These are phyloP conservation scores for Aleurites moluccanus DNA, from an alignment of 441 rosid species.

Conservation along the genomic window DNA sequence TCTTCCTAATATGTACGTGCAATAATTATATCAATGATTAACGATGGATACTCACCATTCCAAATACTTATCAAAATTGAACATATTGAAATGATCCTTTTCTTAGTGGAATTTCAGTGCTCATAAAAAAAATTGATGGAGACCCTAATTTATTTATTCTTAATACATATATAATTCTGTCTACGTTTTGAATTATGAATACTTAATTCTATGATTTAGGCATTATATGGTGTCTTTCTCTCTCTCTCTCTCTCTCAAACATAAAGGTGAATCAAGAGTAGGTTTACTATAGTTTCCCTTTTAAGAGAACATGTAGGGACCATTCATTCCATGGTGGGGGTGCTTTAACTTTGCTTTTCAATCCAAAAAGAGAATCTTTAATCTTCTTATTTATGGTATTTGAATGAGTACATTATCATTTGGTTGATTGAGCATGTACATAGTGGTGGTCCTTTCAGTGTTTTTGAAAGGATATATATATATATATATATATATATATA, in stretches of 20 bases:
- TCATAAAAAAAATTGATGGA: slow-evolving; percentile 27
- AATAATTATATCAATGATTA: slow-evolving; percentile 32
- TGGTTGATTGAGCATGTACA: slow-evolving; percentile 17
- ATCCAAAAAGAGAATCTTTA: slow-evolving; percentile 36
- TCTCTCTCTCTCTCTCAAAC: slow-evolving; percentile 19
- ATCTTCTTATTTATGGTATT: slow-evolving; percentile 26
- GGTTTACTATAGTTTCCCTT: slow-evolving; percentile 5
- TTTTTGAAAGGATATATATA: not conserved
- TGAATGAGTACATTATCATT: slow-evolving; percentile 18
- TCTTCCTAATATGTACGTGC: slow-evolving; percentile 4
- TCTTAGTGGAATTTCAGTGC: slow-evolving; percentile 34
- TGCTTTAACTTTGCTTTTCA: slow-evolving; percentile 38
- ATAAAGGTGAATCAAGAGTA: not conserved
- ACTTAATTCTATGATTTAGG: slow-evolving; percentile 19
- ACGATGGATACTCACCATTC: slow-evolving; percentile 20
- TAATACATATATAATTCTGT: not conserved
- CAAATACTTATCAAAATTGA: slow-evolving; percentile 1
- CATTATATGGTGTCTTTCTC: slow-evolving; percentile 24
- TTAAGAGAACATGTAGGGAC: slow-evolving; percentile 17
- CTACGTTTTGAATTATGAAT: not conserved
- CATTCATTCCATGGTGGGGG: slow-evolving; percentile 21
- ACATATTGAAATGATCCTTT: not conserved
- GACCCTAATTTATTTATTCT: slow-evolving; percentile 12
- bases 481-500: not conserved
- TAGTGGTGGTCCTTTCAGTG: slow-evolving; percentile 15